Conservation (phyloP, 2,329 filamentous ascomycete species). For the Dryadomyces sulphureus region DNA sequence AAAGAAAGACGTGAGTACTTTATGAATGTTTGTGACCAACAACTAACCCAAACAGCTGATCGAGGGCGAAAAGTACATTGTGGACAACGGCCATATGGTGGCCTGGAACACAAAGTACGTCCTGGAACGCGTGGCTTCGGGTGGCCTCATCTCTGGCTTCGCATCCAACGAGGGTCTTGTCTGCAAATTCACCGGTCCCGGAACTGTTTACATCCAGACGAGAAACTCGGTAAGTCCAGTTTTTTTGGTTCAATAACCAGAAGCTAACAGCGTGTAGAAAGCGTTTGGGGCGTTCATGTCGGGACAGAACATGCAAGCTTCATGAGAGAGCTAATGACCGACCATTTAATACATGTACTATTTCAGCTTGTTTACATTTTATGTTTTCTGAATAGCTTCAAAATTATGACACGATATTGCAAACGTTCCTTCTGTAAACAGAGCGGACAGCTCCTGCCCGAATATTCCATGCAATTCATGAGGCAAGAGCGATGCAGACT, state of each 20-base stretch:
- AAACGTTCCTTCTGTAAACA: no score
- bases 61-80: conserved; percentile 72
- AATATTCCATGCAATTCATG: no score
- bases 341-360: not conserved
- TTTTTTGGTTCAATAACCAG: not conserved
- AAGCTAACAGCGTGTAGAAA: conserved; percentile 21
- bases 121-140: conserved; percentile 77
- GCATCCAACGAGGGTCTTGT: conserved; percentile 76
- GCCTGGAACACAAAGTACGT: conserved; percentile 96
- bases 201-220: conserved; percentile 85
- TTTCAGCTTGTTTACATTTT: not conserved
- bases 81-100: conserved; percentile 86
- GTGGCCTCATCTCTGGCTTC: conserved; percentile 81
- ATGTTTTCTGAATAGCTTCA: no score
- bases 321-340: not conserved
- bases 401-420: no score
- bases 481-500: no score
- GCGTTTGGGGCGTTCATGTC: conserved; percentile 37
- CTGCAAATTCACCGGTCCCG: conserved; percentile 86
- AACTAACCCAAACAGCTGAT: conserved; percentile 24
- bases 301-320: conserved; percentile 24
- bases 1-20: conserved; percentile 64
- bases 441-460: no score
- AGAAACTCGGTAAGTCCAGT: conserved; percentile 53
- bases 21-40: not conserved